A percentile compares a stretch with the other conserved stretches of the same genome.
Evolutionary conservation across 805 yeast species (phyloP).

Genomic region (Dipodascus geniculatus): DNA sequence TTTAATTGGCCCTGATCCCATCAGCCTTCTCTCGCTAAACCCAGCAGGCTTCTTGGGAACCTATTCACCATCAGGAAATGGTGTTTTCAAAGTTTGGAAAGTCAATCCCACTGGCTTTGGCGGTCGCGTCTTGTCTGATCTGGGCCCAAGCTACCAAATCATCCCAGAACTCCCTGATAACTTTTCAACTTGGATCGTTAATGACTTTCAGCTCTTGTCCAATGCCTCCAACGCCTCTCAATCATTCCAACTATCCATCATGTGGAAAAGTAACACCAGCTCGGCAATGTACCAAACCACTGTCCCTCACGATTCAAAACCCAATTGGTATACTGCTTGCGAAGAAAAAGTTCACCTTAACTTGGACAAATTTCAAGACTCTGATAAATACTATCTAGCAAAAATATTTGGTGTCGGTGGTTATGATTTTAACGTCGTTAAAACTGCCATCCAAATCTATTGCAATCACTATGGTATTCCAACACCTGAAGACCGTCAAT

Average conservation of each 20-base stretch:
- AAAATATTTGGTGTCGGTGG: not conserved
- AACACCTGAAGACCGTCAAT: not conserved
- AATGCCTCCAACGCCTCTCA: not conserved
- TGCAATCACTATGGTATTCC: not conserved
- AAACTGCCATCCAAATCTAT: not conserved
- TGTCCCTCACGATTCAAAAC: not conserved
- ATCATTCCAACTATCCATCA: not conserved
- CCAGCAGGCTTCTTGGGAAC: not conserved
- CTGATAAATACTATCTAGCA: not conserved
- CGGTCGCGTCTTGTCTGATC: not conserved
- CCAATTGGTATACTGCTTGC: not conserved
- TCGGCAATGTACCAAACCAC: not conserved
- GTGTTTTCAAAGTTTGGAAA: not conserved
- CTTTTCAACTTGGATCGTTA: not conserved
- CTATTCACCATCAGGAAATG: not conserved
- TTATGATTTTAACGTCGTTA: not conserved
- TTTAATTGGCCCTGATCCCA: not conserved
- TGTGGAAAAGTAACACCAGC: not conserved
- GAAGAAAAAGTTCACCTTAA: not conserved
- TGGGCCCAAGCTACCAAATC: not conserved
- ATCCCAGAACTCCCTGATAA: not conserved
- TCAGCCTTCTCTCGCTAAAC: not conserved
- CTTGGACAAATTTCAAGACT: not conserved
- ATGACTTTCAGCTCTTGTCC: not conserved
- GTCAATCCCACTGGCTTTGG: not conserved